Evolutionary conservation across 306 rosid genomes (phyloP), one percentile per base, ranked within the genome.

Genomic region (Geum urbanum): DNA sequence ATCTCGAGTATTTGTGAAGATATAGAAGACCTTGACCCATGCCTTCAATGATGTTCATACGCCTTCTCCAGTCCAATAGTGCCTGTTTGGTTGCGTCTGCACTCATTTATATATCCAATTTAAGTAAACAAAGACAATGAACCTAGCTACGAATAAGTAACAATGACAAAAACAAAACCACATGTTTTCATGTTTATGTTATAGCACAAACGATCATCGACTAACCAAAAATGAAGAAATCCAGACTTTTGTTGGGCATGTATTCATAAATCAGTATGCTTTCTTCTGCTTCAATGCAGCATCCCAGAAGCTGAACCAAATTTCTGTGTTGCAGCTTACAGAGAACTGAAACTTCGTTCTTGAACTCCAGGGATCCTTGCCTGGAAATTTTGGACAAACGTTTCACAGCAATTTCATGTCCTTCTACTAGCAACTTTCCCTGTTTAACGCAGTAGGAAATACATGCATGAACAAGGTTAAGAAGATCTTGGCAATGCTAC

Each of bases 1-100:
- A 71, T 71, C 67, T 71, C 0, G 67, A 71, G 35, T 58, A 47
- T 47, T 71, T 71, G 46, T 71, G 67, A 71, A 71, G 75, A 60
- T 72, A 72, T 3, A 60, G 16, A 49, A 72, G 50, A 8, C 69
- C 67, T 48, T 72, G 68, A 72, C 49, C 49, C 12, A 72, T 59
- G 56, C 75, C 75, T 72, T 72, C 60, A 27, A 71, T 60, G 16
- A 71, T 71, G 51, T 7, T 19, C 10, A 35, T 6, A 16, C 68
- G 14, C 49, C 45, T 71, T 16, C 46, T 59, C 75, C 75, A 59
- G 48, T 60, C 60, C 68, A 71, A 32, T 32, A n/a, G 18, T 49
- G 5, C 50, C 18, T 20, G 41, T 32, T n/a, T 71, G 19, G 57
- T 12, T 14, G 60, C 47, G 37, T 71, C 68, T 60, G 20, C 43